Base-by-base conservation (phyloP, 2,329 filamentous ascomycete species). In the Alternaria longipes region DNA sequence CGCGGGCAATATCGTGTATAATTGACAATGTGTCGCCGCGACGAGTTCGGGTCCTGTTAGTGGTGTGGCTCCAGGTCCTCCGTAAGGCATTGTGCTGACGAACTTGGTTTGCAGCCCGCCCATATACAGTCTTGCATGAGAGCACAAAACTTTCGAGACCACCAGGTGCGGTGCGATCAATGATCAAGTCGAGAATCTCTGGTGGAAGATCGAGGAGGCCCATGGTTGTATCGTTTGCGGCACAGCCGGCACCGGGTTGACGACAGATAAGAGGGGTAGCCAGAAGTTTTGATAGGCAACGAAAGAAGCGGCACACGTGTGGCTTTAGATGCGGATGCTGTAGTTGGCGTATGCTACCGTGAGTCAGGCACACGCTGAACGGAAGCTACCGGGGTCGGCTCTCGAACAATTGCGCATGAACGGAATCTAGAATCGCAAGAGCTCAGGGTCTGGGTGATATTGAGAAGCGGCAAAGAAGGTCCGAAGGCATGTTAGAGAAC, bases 141-240 rank as follows among this genome's bases (percentile, higher is more conserved):
- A 78, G 68, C 4, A 69, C 74, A 41, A 78, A 72, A 44, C 57
- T 62, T 56, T 78, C 72, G 8, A 78, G 56, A 8, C 74, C 73
- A 40, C 41, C 24, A 6, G 76, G 74, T 8, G 68, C 60, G 11
- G 73, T 68, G 24, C 63, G 64, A 32, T 72, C 65, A 38, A 78
- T 70, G 36, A 78, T 73, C 8, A 66, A 64, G 49, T 76, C 74
- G 18, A 78, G 61, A n/a, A 78, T 65, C 50, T 78, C 76, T 3
- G 64, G 65, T 1, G 76, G 75, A 12, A 78, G 67, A 44, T 75
- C 69, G 34, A 78, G 70, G 12, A 78, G 68, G 11, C 67, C 28
- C 75, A 78, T 78, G 22, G 26, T 46, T 52, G 24, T n/a, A 26
- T 45, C 16, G 32, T 38, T 3, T 18, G 14, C 14, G 30, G 32